Evolutionary conservation across 805 yeast species (phyloP).

Genomic region (Dipodascopsis tothii): DNA sequence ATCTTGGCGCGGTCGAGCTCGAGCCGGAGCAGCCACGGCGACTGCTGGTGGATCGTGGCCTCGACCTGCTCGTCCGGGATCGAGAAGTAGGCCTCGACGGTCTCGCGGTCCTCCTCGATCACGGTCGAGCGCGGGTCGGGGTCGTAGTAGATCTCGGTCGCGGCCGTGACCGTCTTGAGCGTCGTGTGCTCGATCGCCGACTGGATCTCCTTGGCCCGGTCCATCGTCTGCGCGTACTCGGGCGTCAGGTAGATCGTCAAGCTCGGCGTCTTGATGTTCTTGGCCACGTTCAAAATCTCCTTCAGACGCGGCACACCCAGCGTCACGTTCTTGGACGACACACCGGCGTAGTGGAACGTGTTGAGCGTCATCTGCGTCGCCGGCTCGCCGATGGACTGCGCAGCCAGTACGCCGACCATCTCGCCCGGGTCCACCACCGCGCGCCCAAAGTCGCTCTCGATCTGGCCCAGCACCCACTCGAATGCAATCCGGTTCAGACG

Average conservation of each 20-base stretch:
- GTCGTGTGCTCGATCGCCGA: conserved; percentile 97
- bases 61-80: conserved; percentile 97
- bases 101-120: conserved; percentile 92
- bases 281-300: conserved; percentile 96
- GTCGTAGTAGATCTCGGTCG: conserved; percentile 93
- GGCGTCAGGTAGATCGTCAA: conserved; percentile 84
- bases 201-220: conserved; percentile 88
- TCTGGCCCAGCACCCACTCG: conserved; percentile 92
- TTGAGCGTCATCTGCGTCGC: conserved; percentile 97
- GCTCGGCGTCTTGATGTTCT: conserved; percentile 98
- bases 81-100: conserved; percentile 93
- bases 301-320: conserved; percentile 96
- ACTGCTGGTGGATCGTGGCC: conserved; percentile 85
- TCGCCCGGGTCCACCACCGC: conserved; percentile 94
- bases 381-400: conserved; percentile 97
- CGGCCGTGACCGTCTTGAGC: conserved; percentile 88
- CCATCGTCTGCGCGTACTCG: conserved; percentile 78
- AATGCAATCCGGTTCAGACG: conserved; percentile 77
- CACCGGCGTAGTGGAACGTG: conserved; percentile 98
- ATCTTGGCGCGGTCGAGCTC: conserved; percentile 97
- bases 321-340: conserved; percentile 90
- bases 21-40: conserved; percentile 95
- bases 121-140: conserved; percentile 98
- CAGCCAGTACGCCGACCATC: conserved; percentile 97
- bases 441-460: conserved; percentile 87